Evolutionary conservation across 176 grass and related monocot genomes (phyloP), one percentile per base, ranked within the genome.

Genomic region (Raddia guianensis): DNA sequence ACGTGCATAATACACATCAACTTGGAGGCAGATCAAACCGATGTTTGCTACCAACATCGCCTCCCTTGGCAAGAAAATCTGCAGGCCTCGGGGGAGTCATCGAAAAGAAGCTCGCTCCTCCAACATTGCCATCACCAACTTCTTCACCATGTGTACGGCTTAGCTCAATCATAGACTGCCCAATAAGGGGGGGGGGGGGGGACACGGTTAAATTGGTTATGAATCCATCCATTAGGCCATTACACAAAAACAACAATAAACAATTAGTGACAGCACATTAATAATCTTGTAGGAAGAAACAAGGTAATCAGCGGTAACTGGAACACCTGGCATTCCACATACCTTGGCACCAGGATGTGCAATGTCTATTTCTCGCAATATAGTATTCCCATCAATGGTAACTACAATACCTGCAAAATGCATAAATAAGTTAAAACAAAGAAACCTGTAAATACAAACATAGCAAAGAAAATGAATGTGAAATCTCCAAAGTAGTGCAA

Each of bases 121-220:
- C 27, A 27, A 27, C 27, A 1, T 1, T 99, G 63, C 96, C 96
- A 89, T 99, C 96, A 43, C 96, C 96, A 33, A 99, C 96, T 83
- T 99, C 96, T 85, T 99, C 96, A 90, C 95, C 96, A 47, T 99
- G 96, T 74, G 91, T 96, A 13, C 96, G 96, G 83, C 96, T 99
- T 66, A 99, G 88, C 72, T 99, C 96, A 82, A 99, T 99, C 96
- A 99, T 99, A 72, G 96, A 95, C 90, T 95, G 70, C 50, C 16
- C 15, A 68, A 12, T 33, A 27, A 0, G 27, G 27, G 27, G n/a
- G n/a, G n/a, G n/a, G 16, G 2, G 42, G 12, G 9, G 10, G 53
- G 42, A 18, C 4, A 66, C 6, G 62, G 37, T 63, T 53, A 80
- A 44, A 73, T 15, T 63, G 6, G 58, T 51, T 8, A 78, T 65